Conservation (phyloP, 2,329 filamentous ascomycete species). For the Fusarium camptoceras region DNA sequence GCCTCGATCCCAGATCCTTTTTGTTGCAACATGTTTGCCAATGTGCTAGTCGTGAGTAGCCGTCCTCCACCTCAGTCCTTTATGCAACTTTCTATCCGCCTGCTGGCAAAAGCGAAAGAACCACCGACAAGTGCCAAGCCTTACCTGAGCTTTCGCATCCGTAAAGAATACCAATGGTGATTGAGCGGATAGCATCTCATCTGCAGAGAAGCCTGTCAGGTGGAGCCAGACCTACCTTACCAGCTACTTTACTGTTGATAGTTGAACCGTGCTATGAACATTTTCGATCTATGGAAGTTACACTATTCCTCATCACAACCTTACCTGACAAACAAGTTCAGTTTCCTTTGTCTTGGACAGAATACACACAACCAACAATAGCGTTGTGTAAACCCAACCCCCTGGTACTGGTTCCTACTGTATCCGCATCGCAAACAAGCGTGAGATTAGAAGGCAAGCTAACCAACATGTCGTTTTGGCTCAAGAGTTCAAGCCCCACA, state of each 20-base stretch:
- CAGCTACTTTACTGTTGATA: not conserved
- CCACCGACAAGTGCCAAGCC: not conserved
- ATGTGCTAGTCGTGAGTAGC: not conserved
- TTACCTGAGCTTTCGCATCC: not conserved
- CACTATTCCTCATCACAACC: not conserved
- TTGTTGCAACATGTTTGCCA: slow-evolving; percentile 2
- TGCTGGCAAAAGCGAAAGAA: not conserved
- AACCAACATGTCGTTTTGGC: not conserved
- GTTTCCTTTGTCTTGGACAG: not conserved
- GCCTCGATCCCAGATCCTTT: slow-evolving; percentile 5
- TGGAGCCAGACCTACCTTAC: not conserved
- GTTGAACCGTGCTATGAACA: not conserved
- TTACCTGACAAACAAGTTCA: not conserved
- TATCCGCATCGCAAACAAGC: not conserved
- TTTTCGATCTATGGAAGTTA: not conserved
- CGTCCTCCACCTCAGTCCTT: not conserved
- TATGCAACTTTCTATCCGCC: not conserved
- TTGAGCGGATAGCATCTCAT: not conserved
- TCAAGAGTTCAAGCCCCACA: not conserved
- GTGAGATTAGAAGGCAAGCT: not conserved
- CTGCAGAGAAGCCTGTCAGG: not conserved
- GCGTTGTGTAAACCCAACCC: not conserved
- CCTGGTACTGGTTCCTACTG: not conserved
- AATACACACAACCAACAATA: not conserved
- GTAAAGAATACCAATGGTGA: not conserved